Percentiles rank a stretch among this genome's conserved stretches.
Evolutionary conservation across 2,329 filamentous ascomycete species (phyloP).

Genomic region (Aspergillus sp.): DNA sequence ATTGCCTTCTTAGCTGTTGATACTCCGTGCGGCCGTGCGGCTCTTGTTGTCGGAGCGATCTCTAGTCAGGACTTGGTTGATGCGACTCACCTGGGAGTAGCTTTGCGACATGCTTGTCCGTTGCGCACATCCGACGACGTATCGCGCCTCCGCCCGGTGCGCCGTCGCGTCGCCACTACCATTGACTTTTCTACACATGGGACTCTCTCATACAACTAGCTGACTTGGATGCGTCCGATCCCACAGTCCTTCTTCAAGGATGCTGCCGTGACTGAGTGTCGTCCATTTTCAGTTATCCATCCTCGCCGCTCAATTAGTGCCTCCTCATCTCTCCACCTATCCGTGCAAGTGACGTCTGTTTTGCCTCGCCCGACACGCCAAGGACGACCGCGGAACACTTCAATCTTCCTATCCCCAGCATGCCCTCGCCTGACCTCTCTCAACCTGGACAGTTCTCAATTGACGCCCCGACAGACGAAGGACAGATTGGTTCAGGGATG

Average conservation of each 20-base stretch:
- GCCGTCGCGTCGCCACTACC: slow-evolving; percentile 18
- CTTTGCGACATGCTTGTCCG: slow-evolving; percentile 15
- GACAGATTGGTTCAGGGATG: slow-evolving; percentile 29
- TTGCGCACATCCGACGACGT: slow-evolving; percentile 10
- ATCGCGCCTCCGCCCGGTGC: slow-evolving; percentile 15
- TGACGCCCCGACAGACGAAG: slow-evolving; percentile 26
- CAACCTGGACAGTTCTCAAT: slow-evolving; percentile 27
- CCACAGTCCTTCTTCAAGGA: slow-evolving; percentile 26
- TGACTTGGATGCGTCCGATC: slow-evolving; percentile 20
- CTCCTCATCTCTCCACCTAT: slow-evolving; percentile 22
- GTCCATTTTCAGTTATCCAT: slow-evolving; percentile 11
- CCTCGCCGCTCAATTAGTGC: slow-evolving; percentile 15
- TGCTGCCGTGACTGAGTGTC: slow-evolving; percentile 30
- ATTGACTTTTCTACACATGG: slow-evolving; percentile 5
- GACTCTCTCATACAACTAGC: slow-evolving; percentile 9
- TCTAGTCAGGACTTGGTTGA: not conserved
- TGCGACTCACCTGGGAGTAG: slow-evolving; percentile 3
- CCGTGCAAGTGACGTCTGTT: slow-evolving; percentile 24
- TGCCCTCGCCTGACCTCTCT: slow-evolving; percentile 40
- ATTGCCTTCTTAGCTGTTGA: not conserved
- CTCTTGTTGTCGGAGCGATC: not conserved
- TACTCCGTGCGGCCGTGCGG: slow-evolving; percentile 11
- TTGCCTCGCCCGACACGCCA: slow-evolving; percentile 10
- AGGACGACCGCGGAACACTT: slow-evolving; percentile 8
- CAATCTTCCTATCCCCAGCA: slow-evolving; percentile 19